Percentiles rank a stretch among this genome's conserved stretches.
Conservation (phyloP, 208 protist genomes). For the Phytomonas serpens region DNA sequence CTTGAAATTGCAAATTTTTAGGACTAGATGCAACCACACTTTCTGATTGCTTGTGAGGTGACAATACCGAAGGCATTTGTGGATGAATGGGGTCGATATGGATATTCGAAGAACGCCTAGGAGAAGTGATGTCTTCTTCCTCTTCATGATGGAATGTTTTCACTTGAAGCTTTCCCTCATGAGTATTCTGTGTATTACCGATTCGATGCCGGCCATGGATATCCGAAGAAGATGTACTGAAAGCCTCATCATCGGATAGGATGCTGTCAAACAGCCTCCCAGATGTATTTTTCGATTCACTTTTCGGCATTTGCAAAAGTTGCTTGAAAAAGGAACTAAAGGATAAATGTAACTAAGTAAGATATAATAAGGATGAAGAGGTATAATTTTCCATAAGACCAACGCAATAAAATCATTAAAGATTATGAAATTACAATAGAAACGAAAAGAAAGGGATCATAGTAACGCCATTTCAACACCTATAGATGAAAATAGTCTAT, state of each 20-base stretch:
- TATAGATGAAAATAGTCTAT: not conserved
- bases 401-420: not conserved
- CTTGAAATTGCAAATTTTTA: not conserved
- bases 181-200: not conserved
- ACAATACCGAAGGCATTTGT: not conserved
- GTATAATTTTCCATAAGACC: not conserved
- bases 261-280: constrained; percentile 42
- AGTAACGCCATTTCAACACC: constrained; percentile 1
- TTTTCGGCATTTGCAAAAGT: constrained; percentile 4
- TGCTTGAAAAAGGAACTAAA: not conserved
- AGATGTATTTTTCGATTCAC: not conserved
- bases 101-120: not conserved
- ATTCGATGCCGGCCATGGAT: not conserved
- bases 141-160: not conserved
- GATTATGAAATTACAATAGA: not conserved
- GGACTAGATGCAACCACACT: not conserved
- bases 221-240: constrained; percentile 1
- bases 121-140: not conserved
- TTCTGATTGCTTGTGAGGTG: not conserved
- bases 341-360: not conserved
- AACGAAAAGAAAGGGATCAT: constrained; percentile 13
- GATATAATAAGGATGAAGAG: constrained; percentile 1
- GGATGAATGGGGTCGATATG: not conserved
- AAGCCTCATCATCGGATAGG: constrained; percentile 20
- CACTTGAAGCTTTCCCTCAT: not conserved